These are phyloP conservation scores for Lolium perenne DNA, from an alignment of 176 grass and related monocot genomes.

Conservation along the genomic window DNA sequence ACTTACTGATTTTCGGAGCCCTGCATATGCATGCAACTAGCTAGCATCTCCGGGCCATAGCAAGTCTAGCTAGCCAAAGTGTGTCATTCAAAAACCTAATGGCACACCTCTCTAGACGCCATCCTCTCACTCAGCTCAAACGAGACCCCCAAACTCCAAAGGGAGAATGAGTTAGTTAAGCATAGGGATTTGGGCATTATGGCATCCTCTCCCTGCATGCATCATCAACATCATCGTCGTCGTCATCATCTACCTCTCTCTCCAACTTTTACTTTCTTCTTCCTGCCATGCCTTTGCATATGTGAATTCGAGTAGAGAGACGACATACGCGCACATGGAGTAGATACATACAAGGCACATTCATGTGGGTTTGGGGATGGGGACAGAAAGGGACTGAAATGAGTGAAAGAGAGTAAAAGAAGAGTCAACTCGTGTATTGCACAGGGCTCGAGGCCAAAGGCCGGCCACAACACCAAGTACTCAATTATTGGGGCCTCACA, in stretches of 20 bases:
- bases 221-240: background rate
- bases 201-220: slow-evolving; percentile 17
- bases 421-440: slow-evolving; percentile 90
- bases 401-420: slow-evolving; percentile 80
- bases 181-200: slow-evolving; percentile 86
- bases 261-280: slow-evolving; percentile 23
- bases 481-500: slow-evolving; percentile 75
- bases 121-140: slow-evolving; percentile 46
- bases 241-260: background rate
- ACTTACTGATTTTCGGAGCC: slow-evolving; percentile 11
- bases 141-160: slow-evolving; percentile 60
- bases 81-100: slow-evolving; percentile 49
- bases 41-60: slow-evolving; percentile 24
- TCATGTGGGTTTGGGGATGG: slow-evolving; percentile 61
- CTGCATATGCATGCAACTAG: slow-evolving; percentile 5
- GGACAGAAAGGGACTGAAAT: slow-evolving; percentile 90
- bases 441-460: slow-evolving; percentile 82
- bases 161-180: slow-evolving; percentile 74
- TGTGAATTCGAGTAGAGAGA: background rate
- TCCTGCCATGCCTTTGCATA: background rate
- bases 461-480: slow-evolving; percentile 42
- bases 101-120: slow-evolving; percentile 60
- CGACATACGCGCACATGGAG: slow-evolving; percentile 12
- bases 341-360: slow-evolving; percentile 48
- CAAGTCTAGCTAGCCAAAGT: slow-evolving; percentile 12